Evolutionary conservation across 331 rosid genomes (phyloP).

Genomic region (Pyracantha coccinea): DNA sequence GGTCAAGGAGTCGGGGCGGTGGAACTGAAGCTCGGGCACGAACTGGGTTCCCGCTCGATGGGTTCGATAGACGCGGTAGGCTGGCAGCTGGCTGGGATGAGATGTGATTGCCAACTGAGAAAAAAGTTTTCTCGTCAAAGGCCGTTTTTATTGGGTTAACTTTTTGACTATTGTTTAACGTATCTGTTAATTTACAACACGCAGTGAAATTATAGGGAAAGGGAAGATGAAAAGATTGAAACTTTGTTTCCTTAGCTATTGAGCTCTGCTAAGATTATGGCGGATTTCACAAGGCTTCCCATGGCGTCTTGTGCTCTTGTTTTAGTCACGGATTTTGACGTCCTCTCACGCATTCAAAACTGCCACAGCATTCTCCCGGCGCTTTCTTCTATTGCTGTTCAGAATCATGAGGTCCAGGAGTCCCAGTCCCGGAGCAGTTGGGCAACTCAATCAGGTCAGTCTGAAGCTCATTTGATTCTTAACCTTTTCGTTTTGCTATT

Average conservation of each 20-base stretch:
- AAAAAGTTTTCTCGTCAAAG: background rate
- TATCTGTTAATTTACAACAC: background rate
- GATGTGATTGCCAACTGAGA: background rate
- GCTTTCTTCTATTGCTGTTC: background rate
- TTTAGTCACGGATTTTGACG: conserved; percentile 15
- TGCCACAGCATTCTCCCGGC: background rate
- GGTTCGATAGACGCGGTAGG: background rate
- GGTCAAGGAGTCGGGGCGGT: background rate
- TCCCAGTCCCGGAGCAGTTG: background rate
- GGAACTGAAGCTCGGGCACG: background rate
- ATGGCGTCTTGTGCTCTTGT: conserved; percentile 7
- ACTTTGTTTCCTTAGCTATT: background rate
- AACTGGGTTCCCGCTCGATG: background rate
- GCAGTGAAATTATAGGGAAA: too few relatives aligned
- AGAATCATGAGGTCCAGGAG: conserved; percentile 6
- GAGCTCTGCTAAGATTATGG: conserved; percentile 9
- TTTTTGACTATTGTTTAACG: background rate
- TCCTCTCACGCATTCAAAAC: conserved; percentile 5
- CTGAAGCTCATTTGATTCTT: background rate
- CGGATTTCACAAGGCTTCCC: conserved; percentile 23
- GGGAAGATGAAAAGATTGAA: background rate
- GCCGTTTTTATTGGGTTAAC: background rate
- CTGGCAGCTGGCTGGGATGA: background rate
- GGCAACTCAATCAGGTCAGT: background rate
- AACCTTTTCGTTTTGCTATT: background rate